Evolutionary conservation across 352 stramenopile genomes (phyloP), one percentile per base, ranked within the genome.

Genomic region (Blastocystis sp.): DNA sequence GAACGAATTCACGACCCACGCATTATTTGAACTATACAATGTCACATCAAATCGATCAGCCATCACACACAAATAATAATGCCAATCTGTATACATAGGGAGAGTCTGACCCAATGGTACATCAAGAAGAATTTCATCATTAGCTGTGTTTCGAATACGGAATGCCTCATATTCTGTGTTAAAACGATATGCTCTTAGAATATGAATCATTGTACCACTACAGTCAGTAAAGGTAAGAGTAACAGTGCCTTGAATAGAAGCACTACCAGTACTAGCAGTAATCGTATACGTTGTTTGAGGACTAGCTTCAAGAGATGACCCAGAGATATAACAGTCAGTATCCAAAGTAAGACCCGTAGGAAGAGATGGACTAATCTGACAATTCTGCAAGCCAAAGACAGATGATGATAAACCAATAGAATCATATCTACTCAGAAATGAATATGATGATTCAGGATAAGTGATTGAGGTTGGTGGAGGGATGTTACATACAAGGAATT

Each of bases 271-370:
- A 19, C 12, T 37, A 3, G 71, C 57, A 29, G 71, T 83, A 12
- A 83, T 43, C 0, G 71, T 83, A 56, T 65, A 83, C 27, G 49
- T 59, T 5, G 46, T 83, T n/a, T 29, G 32, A 24, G 43, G 29
- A 21, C 46, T 24, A 0, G 71, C 9, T 2, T 9, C 29, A 21
- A 42, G 3, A 32, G 71, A 24, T 3, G 5, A 43, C 5, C 71
- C 71, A 42, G 49, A 63, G 27, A 83, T 67, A 21, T 12, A 32
- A 35, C 71, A 83, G 21, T 35, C 16, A 0, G 46, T 3, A 56
- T 83, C 71, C 49, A 83, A 32, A 52, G 29, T 49, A 9, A 83
- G 3, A 12, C 71, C 71, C 7, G 19, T 0, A 19, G 71, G 71
- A 9, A 83, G 71, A 2, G 71, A n/a, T 24, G 71, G 71, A 32